Conservation (phyloP, 2,329 filamentous ascomycete species). For the Diaporthe ampelina region DNA sequence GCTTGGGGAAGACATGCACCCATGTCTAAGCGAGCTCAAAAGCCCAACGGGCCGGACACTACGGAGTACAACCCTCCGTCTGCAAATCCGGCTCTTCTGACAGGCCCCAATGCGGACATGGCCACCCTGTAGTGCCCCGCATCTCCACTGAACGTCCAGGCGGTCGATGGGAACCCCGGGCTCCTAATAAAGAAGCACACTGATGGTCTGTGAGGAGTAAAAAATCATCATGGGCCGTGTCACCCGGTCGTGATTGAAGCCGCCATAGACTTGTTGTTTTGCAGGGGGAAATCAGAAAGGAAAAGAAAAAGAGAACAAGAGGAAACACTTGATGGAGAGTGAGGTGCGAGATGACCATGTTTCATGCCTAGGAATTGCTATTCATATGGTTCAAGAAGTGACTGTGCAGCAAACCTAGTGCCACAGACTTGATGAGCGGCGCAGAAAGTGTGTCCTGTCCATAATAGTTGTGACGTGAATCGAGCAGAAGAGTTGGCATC, state of each 20-base stretch:
- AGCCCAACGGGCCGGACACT: slow-evolving; percentile 16
- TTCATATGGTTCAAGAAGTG: not conserved
- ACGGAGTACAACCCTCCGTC: not conserved
- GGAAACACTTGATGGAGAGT: too few relatives aligned
- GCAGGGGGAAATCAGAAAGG: not conserved
- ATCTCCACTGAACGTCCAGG: slow-evolving; percentile 3
- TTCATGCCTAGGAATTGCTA: not conserved
- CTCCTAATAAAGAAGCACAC: not conserved
- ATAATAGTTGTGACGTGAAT: too few relatives aligned
- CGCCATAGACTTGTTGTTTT: too few relatives aligned
- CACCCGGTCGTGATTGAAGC: not conserved
- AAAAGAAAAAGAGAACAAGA: too few relatives aligned
- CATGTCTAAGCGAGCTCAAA: not conserved
- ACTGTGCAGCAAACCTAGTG: not conserved
- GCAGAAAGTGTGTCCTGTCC: too few relatives aligned
- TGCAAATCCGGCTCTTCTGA: slow-evolving; percentile 18
- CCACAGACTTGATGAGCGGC: not conserved
- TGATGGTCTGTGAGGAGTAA: too few relatives aligned
- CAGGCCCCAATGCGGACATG: slow-evolving; percentile 14
- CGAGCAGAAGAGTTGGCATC: not conserved
- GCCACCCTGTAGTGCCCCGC: slow-evolving; percentile 27
- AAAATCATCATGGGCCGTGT: too few relatives aligned
- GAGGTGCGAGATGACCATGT: not conserved
- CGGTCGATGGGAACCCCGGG: not conserved
- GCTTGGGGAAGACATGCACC: slow-evolving; percentile 10